phyloP scores from a whole-genome alignment of 2,329 filamentous ascomycete genomes.

The Xylogone sp. region DNA sequence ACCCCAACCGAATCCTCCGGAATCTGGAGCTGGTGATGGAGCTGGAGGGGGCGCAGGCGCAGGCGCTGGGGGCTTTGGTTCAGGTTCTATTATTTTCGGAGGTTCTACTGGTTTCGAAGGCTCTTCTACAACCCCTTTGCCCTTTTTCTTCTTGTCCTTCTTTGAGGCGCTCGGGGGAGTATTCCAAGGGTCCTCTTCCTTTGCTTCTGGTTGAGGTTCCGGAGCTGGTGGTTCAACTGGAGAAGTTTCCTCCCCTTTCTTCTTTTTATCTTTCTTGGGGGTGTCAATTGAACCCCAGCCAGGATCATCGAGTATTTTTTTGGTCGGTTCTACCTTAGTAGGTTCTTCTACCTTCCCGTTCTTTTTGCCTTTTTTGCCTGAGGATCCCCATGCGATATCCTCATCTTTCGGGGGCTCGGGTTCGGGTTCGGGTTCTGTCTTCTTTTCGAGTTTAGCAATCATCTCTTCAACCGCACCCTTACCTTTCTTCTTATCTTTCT shows the following conservation, averaged over 20 bases:
- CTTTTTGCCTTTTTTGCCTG: conserved; percentile 43
- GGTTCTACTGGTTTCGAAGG: conserved; percentile 24
- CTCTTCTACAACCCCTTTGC: conserved; percentile 23
- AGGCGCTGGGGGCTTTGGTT: too few species aligned
- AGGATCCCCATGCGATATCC: conserved; percentile 19
- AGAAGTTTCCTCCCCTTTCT: conserved; percentile 30
- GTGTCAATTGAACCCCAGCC: conserved; percentile 39
- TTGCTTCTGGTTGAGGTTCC: conserved; percentile 29
- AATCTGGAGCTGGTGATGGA: conserved; percentile 30
- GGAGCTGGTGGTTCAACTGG: conserved; percentile 31
- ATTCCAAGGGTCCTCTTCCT: conserved; percentile 19
- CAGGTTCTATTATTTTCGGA: too few species aligned
- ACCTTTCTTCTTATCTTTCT: conserved; percentile 53
- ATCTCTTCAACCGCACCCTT: too few species aligned
- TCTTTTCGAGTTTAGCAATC: too few species aligned
- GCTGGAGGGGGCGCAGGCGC: conserved; percentile 32
- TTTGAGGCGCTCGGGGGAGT: conserved; percentile 12
- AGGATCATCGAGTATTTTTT: conserved; percentile 36
- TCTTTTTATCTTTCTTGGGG: conserved; percentile 47
- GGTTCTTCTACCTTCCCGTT: conserved; percentile 18
- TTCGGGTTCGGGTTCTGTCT: conserved; percentile 27
- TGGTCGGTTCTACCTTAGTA: conserved; percentile 21
- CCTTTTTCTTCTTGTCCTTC: conserved; percentile 42
- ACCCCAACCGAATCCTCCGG: conserved; percentile 33
- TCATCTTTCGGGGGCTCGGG: conserved; percentile 20